Evolutionary conservation across 2,329 filamentous ascomycete genomes (phyloP), one percentile per base, ranked within the genome.

Genomic region (Incumbomyces lentus): DNA sequence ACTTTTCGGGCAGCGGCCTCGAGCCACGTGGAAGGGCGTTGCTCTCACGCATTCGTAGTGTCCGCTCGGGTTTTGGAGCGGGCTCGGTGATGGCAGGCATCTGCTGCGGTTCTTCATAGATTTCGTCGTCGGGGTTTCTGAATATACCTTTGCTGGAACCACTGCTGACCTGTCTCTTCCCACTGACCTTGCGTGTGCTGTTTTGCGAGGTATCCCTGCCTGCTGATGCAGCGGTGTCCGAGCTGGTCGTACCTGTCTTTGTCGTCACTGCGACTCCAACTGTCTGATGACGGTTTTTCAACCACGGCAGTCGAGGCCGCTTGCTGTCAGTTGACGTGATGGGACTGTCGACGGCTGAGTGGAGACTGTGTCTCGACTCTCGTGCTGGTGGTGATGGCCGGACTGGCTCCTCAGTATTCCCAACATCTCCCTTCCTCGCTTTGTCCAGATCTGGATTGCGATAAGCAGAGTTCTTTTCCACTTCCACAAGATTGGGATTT

Each of bases 71-170:
- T 14, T 37, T 32, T 6, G 36, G 38, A 26, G 26, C 17, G 14
- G 30, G 11, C n/a, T 32, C 40, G 8, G 22, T 26, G 5, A 26
- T 26, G 26, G 12, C 29, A 17, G 17, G 36, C 13, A 16, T 36
- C n/a, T 46, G 31, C 58, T 84, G 79, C 1, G 86, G 84, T 61
- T 95, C 90, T 63, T 95, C 89, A 73, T 87, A 95, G 50, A 95
- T 81, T 40, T 75, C 70, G 56, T 79, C 77, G 46, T 75, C 68
- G 2, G 76, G 75, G 50, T 78, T 76, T 54, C 73, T 72, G 59
- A 78, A 81, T 13, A 78, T 63, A 19, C 69, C 70, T 49, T 67
- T 74, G 14, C 62, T 63, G 13, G 65, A 63, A 41, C 67, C 66
- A 31, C 53, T 59, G 48, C 64, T 67, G 14, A 59, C 55, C 33